These are phyloP conservation scores for Podochytrium sp. DNA, from an alignment of 192 early-diverging fungal species.

Conservation along the genomic window DNA sequence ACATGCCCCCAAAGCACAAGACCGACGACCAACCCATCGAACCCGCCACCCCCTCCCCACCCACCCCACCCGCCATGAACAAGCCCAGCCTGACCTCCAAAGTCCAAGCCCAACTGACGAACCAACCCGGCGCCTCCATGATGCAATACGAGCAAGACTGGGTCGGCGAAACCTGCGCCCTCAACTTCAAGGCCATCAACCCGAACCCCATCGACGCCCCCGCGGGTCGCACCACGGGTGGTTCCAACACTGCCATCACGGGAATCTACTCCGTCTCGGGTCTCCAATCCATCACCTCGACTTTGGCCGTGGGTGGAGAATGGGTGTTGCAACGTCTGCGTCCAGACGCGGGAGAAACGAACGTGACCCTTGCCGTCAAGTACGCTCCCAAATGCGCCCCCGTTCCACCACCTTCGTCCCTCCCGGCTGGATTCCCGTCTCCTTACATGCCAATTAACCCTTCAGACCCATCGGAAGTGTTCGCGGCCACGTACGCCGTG, in stretches of 20 bases:
- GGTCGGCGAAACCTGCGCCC: conserved; percentile 83
- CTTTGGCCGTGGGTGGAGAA: conserved; percentile 86
- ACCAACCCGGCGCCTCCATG: conserved; percentile 83
- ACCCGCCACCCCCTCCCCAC: conserved; percentile 29
- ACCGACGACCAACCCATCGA: not conserved
- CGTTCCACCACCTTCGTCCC: conserved; percentile 59
- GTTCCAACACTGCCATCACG: conserved; percentile 53
- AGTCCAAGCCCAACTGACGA: conserved; percentile 63
- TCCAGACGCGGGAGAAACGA: conserved; percentile 80
- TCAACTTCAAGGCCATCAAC: conserved; percentile 94
- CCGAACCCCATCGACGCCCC: conserved; percentile 81
- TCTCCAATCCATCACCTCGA: conserved; percentile 85
- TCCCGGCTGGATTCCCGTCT: conserved; percentile 54
- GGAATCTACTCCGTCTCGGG: conserved; percentile 88
- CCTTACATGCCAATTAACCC: conserved; percentile 60
- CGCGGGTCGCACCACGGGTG: conserved; percentile 22
- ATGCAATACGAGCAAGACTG: conserved; percentile 92
- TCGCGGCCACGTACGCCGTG: conserved; percentile 53
- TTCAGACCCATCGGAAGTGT: conserved; percentile 54
- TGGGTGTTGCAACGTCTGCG: conserved; percentile 82
- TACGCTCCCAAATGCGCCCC: conserved; percentile 43
- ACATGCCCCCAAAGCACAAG: conserved; percentile 32
- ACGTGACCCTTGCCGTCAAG: conserved; percentile 54
- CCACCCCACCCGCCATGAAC: conserved; percentile 26
- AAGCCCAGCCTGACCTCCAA: conserved; percentile 48